Conservation (phyloP, 169 alveolate genomes). For the Cryptosporidium muris region DNA sequence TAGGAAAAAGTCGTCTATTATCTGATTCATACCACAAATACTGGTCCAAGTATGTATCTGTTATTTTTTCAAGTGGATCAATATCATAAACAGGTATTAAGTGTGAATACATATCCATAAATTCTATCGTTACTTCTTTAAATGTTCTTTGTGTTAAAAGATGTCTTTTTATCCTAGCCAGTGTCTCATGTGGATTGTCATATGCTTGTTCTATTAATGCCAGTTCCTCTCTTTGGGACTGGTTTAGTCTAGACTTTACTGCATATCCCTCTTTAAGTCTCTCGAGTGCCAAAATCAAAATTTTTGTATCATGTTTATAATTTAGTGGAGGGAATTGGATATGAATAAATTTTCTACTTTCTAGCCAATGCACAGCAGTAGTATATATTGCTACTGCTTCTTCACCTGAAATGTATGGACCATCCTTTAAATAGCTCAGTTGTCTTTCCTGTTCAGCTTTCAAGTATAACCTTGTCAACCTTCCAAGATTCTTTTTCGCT, state of each 20-base stretch:
- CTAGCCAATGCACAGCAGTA: conserved; percentile 99
- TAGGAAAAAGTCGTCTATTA: conserved; percentile 97
- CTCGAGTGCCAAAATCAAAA: conserved; percentile 97
- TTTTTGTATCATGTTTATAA: conserved; percentile 99
- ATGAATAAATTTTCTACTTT: conserved; percentile 96
- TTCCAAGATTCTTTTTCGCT: conserved; percentile 98
- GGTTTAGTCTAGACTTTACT: conserved; percentile 95
- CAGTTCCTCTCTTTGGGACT: conserved; percentile 98
- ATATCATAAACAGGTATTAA: conserved; percentile 99
- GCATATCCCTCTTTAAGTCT: conserved; percentile 98
- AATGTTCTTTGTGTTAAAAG: conserved; percentile 98
- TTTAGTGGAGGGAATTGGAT: conserved; percentile 99
- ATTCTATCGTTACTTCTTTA: conserved; percentile 98
- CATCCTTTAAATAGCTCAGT: conserved; percentile 98
- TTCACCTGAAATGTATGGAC: conserved; percentile 97
- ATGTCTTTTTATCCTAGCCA: conserved; percentile 98
- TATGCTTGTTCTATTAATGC: conserved; percentile 99
- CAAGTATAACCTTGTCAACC: conserved; percentile 98
- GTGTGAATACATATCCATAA: conserved; percentile 98
- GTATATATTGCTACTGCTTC: conserved; percentile 99
- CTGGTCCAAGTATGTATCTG: conserved; percentile 99
- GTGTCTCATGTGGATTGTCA: conserved; percentile 99
- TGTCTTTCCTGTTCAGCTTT: conserved; percentile 99
- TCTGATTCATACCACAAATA: conserved; percentile 99
- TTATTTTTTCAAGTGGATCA: conserved; percentile 99